These are phyloP conservation scores for Coemansia sp. DNA, from an alignment of 192 early-diverging fungal species.

Conservation along the genomic window DNA sequence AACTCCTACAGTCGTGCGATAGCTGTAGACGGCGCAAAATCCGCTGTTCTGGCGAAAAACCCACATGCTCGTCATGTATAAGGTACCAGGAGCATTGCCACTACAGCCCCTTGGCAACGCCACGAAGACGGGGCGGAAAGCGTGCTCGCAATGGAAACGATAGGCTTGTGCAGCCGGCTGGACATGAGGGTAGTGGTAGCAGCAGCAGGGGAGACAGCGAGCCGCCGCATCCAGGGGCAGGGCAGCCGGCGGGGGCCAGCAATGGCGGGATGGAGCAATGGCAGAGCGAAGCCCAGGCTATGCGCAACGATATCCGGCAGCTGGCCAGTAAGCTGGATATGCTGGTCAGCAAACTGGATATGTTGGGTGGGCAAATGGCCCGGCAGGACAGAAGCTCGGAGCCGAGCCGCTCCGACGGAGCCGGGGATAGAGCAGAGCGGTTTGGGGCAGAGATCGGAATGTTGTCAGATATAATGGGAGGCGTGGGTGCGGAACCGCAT, in stretches of 20 bases:
- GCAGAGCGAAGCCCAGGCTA: constrained; percentile 16
- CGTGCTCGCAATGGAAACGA: constrained; percentile 7
- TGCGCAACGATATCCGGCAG: constrained; percentile 23
- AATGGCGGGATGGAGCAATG: constrained; percentile 4
- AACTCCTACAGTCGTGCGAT: constrained; percentile 54
- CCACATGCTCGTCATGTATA: constrained; percentile 50
- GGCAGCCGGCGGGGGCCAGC: neutral
- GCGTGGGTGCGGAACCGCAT: constrained; percentile 9
- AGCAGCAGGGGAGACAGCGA: neutral
- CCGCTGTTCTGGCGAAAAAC: constrained; percentile 52
- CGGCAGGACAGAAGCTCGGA: constrained; percentile 1
- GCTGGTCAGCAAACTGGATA: constrained; percentile 34
- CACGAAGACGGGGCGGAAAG: constrained; percentile 39
- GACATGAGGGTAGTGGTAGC: neutral
- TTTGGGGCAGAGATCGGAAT: constrained; percentile 32
- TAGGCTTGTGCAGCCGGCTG: no score
- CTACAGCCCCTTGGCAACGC: constrained; percentile 52
- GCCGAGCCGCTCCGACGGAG: constrained; percentile 5
- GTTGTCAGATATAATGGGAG: constrained; percentile 28
- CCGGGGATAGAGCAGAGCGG: constrained; percentile 28
- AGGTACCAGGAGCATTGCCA: constrained; percentile 51
- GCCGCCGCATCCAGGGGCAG: no score
- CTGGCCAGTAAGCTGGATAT: constrained; percentile 36
- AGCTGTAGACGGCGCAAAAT: constrained; percentile 53
- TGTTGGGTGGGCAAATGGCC: constrained; percentile 16